Evolutionary conservation across 768 basidiomycete species (phyloP).

Genomic region (Xanthoconium purpureum): DNA sequence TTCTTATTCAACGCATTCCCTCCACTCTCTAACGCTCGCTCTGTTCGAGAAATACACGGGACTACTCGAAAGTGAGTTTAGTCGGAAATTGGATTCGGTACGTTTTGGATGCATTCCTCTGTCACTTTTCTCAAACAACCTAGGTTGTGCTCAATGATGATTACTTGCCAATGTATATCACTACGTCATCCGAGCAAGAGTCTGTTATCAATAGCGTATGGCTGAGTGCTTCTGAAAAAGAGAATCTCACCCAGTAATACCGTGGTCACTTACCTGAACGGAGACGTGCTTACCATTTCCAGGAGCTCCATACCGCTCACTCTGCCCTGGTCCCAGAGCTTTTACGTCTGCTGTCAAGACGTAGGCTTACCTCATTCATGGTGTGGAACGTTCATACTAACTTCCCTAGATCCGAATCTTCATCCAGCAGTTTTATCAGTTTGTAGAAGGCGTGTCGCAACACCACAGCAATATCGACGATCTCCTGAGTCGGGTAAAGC

Average conservation of each 20-base stretch:
- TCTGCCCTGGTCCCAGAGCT: conserved; percentile 94
- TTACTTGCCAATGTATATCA: conserved; percentile 80
- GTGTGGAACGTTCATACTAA: background rate
- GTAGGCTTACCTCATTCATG: conserved; percentile 36
- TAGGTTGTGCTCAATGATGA: conserved; percentile 88
- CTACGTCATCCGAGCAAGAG: conserved; percentile 58
- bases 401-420: conserved; percentile 71
- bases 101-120: conserved; percentile 17
- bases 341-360: conserved; percentile 91
- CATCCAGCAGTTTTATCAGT: conserved; percentile 93
- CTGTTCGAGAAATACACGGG: conserved; percentile 88
- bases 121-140: background rate
- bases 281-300: conserved; percentile 2
- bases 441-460: conserved; percentile 91
- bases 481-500: conserved; percentile 74
- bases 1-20: conserved; percentile 76
- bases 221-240: conserved; percentile 67
- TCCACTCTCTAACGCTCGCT: conserved; percentile 81
- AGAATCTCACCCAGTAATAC: conserved; percentile 52
- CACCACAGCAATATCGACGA: conserved; percentile 91
- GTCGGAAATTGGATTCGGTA: conserved; percentile 77
- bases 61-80: conserved; percentile 78
- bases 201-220: conserved; percentile 80
- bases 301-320: conserved; percentile 65
- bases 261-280: background rate